These are phyloP conservation scores for Boletus sp. DNA, from an alignment of 768 basidiomycete species.

Conservation along the genomic window DNA sequence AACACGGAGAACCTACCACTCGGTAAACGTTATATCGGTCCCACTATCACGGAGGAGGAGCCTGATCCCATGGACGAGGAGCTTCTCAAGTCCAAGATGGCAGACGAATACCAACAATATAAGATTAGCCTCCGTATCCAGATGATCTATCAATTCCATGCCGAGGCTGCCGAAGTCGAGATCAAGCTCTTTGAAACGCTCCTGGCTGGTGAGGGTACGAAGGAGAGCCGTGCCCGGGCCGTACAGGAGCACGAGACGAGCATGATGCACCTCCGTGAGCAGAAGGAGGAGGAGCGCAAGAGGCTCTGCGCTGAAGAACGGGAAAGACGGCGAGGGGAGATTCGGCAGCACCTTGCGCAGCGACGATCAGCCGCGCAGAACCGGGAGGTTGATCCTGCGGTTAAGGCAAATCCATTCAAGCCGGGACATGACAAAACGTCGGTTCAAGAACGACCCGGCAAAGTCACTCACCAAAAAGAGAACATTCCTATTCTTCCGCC, in stretches of 20 bases:
- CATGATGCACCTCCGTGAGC: constrained; percentile 34
- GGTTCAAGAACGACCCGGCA: constrained; percentile 12
- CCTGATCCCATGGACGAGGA: constrained; percentile 27
- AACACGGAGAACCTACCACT: constrained; percentile 19
- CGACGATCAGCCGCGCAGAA: constrained; percentile 14
- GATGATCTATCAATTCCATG: constrained; percentile 35
- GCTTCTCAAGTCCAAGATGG: constrained; percentile 34
- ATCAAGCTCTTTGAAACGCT: constrained; percentile 30
- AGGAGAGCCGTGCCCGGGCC: constrained; percentile 28
- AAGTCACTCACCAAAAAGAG: constrained; percentile 28
- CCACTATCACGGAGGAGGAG: constrained; percentile 30
- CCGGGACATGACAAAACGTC: constrained; percentile 14
- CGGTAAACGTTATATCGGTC: constrained; percentile 35
- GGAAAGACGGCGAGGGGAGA: constrained; percentile 24
- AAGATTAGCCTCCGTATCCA: constrained; percentile 34
- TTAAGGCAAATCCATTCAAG: constrained; percentile 15
- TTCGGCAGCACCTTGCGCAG: constrained; percentile 19
- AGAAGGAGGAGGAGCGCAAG: constrained; percentile 33
- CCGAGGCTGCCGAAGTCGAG: constrained; percentile 29
- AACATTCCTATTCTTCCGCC: constrained; percentile 19
- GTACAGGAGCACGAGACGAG: constrained; percentile 33
- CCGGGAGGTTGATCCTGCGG: constrained; percentile 13
- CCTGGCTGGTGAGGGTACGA: constrained; percentile 26
- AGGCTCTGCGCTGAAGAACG: constrained; percentile 29
- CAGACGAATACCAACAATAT: constrained; percentile 30